Conservation (phyloP, 768 basidiomycete species). For the Hericium coralloides region DNA sequence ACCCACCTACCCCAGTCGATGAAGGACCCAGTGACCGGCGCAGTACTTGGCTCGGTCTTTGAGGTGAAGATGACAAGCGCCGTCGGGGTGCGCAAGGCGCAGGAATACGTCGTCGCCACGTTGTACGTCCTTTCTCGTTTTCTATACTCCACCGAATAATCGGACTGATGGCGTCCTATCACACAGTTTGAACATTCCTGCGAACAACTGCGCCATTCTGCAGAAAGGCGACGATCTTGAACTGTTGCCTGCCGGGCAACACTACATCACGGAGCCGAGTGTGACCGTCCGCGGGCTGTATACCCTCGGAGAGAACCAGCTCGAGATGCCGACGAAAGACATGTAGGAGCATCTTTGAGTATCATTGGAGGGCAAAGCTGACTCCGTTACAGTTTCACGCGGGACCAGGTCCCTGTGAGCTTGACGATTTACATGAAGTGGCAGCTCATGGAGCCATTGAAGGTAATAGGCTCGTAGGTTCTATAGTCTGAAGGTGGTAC, state of each 20-base stretch:
- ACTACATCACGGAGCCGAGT: slow-evolving; percentile 77
- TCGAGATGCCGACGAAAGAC: slow-evolving; percentile 84
- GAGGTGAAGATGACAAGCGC: slow-evolving; percentile 73
- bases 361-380: background rate
- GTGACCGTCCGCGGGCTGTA: slow-evolving; percentile 74
- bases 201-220: slow-evolving; percentile 80
- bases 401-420: slow-evolving; percentile 81
- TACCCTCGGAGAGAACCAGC: slow-evolving; percentile 75
- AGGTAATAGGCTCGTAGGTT: slow-evolving; percentile 19
- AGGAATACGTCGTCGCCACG: slow-evolving; percentile 70
- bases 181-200: slow-evolving; percentile 68
- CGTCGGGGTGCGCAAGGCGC: slow-evolving; percentile 31
- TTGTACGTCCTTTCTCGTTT: slow-evolving; percentile 41
- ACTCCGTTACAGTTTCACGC: slow-evolving; percentile 49
- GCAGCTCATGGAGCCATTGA: slow-evolving; percentile 45
- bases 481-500: background rate
- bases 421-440: slow-evolving; percentile 81
- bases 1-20: slow-evolving; percentile 60
- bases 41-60: slow-evolving; percentile 59
- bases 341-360: slow-evolving; percentile 39
- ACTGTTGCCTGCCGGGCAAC: slow-evolving; percentile 73
- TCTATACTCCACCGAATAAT: background rate
- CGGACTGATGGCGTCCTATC: background rate
- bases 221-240: slow-evolving; percentile 76
- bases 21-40: slow-evolving; percentile 53